Base-by-base conservation (phyloP, 768 basidiomycete species). In the Hygrophoropsis aurantiaca region DNA sequence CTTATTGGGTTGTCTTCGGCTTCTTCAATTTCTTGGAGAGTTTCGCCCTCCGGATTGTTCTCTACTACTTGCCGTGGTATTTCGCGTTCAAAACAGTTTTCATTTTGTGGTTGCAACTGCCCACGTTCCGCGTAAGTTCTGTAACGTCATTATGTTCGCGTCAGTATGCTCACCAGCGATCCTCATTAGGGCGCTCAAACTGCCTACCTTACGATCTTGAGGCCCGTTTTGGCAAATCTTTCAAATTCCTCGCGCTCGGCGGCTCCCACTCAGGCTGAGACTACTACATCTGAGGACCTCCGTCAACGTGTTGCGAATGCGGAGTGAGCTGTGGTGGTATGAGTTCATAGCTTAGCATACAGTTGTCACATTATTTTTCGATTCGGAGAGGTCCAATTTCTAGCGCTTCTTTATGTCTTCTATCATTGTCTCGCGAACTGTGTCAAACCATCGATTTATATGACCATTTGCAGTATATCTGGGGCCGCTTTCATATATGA, bases 1-100 rank as follows among this genome's bases (percentile, higher is more conserved):
- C 94, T 2, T 98, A 98, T 77, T 98, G 95, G 95, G 79, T 90
- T 62, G 80, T 95, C 44, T 94, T 97, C 58, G 93, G 92, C 45
- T 87, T 85, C 69, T 85, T 97, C 80, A 95, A 87, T 75, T 90
- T 97, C 71, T 59, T 90, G 50, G 95, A 97, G 73, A 85, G 81
- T 60, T 78, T 95, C 57, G 90, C 89, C 43, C 75, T 90, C 53
- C 81, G 87, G 42, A 50, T 88, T 51, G 80, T 97, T 50, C 84
- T 97, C 55, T 92, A 94, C 75, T 98, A 94, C 62, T 61, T 94
- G 57, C 90, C 94, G 36, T 93, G 92, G 88, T 97, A 95, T 68
- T 97, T 85, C 64, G 84, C 88, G 37, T 80, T 92, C 79, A 97
- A 97, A 86, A 90, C 87, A 42, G 48, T 84, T 48, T 91, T 93